phyloP scores from a whole-genome alignment of 2,329 filamentous ascomycete genomes.

The Chalaropsis ovoidea region DNA sequence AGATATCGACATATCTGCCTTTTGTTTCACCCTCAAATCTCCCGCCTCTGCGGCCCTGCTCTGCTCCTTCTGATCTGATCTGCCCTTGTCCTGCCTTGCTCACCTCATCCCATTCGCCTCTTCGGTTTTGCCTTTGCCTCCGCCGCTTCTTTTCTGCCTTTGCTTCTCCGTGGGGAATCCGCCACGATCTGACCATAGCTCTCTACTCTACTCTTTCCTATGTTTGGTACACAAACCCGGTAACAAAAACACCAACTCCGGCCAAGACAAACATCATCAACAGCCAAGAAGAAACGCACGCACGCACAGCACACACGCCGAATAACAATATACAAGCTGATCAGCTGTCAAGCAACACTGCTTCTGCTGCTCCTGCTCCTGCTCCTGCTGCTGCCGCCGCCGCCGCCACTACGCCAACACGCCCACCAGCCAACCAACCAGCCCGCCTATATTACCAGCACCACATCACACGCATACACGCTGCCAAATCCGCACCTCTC shows the following conservation, averaged over 20 bases:
- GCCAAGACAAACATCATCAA: background rate
- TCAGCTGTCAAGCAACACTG: background rate
- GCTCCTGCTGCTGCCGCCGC: too few species aligned
- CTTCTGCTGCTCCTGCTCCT: too few species aligned
- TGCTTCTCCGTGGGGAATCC: background rate
- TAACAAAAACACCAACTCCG: background rate
- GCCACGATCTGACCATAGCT: slow-evolving; percentile 7
- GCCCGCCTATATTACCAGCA: background rate
- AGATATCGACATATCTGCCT: background rate
- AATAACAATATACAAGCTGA: background rate
- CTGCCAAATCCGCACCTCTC: background rate
- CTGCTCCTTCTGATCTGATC: background rate
- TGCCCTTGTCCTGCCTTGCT: background rate
- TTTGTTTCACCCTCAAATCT: background rate
- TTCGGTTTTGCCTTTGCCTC: background rate
- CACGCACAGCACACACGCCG: background rate
- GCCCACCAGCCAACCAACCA: background rate
- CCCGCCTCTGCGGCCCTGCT: background rate
- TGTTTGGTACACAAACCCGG: background rate
- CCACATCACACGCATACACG: background rate
- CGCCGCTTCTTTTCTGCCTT: background rate
- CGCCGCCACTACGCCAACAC: background rate
- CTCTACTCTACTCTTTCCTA: background rate
- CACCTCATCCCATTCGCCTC: background rate
- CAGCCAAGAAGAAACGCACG: background rate